Percentiles rank a stretch among this genome's conserved stretches.
These are phyloP conservation scores for Plasmodium gallinaceum DNA, from an alignment of 169 alveolate species.

Conservation along the genomic window DNA sequence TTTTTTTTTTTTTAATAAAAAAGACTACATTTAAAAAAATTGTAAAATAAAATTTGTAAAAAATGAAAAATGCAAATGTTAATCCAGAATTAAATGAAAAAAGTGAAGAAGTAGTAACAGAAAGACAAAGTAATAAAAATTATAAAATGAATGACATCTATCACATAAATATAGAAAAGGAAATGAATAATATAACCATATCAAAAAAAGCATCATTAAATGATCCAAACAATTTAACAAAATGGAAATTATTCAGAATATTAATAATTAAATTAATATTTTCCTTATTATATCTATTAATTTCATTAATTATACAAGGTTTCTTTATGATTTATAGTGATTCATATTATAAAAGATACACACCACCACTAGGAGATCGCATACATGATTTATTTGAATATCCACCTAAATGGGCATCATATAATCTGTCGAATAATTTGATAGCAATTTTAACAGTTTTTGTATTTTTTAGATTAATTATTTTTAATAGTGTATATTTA, in stretches of 20 bases:
- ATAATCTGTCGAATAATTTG: slow-evolving; percentile 54
- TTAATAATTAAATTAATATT: slow-evolving; percentile 35
- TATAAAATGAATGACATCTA: neutral
- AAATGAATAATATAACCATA: slow-evolving; percentile 14
- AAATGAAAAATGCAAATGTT: neutral
- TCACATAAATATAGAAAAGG: slow-evolving; percentile 28
- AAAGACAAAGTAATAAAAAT: slow-evolving; percentile 13
- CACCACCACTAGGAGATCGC: slow-evolving; percentile 57
- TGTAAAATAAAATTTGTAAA: neutral
- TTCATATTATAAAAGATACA: slow-evolving; percentile 40
- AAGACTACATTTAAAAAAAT: too few relatives aligned
- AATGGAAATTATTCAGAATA: slow-evolving; percentile 41
- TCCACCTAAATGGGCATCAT: slow-evolving; percentile 54
- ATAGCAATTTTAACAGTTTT: slow-evolving; percentile 34
- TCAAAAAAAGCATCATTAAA: neutral
- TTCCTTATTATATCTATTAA: slow-evolving; percentile 24
- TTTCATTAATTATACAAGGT: slow-evolving; percentile 65
- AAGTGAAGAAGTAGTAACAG: slow-evolving; percentile 12
- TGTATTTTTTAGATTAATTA: slow-evolving; percentile 22
- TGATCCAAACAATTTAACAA: slow-evolving; percentile 5
- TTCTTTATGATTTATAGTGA: slow-evolving; percentile 69
- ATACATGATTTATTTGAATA: slow-evolving; percentile 16
- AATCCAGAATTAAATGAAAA: neutral
- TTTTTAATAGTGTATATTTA: slow-evolving; percentile 60
- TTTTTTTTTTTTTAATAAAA: neutral